Base-by-base conservation (phyloP, 306 rosid species). In the Neltuma alba region DNA sequence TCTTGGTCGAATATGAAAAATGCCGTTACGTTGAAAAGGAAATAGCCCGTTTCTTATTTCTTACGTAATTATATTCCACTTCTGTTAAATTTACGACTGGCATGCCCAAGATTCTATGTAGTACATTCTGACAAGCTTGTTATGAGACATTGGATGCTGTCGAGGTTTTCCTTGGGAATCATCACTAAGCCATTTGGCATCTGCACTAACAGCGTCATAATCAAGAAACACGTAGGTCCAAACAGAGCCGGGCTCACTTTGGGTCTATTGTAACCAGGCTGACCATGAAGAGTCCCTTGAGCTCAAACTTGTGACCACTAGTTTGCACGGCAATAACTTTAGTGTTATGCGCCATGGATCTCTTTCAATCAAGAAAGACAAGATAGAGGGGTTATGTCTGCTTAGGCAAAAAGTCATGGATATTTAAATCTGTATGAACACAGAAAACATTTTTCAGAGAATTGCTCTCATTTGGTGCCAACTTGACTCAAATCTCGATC, bases 1-100 rank as follows among this genome's bases (percentile, higher is more conserved):
- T 66, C 37, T 76, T 81, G 85, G 80, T 77, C 78, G 73, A 28
- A 62, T 70, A 62, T 70, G 80, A 47, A 79, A 74, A 81, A 78
- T 62, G 70, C 68, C 48, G 41, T 73, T 55, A 55, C 69, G 65
- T 58, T 36, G 57, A 18, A 48, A 48, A 48, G 23, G 23, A 48
- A 48, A 20, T 18, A 18, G 9, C 23, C 23, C 57, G 18, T 48
- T 48, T 21, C 60, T 21, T 45, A 12, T 45, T 14, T 45, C 52
- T 45, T 3, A 12, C 3, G 34, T 28, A 27, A 13, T 5, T 60
- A 23, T 52, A 54, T 7, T 54, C 30, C 28, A 21, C 52, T 45
- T 12, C 52, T 15, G 6, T 15, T 3, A 14, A 45, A 15, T 15
- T 50, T 50, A 18, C 4, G 23, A 34, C 42, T 63, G 45, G 28